Base-by-base conservation (phyloP, 352 stramenopile genomes). In the Globisporangium carolinianum region DNA sequence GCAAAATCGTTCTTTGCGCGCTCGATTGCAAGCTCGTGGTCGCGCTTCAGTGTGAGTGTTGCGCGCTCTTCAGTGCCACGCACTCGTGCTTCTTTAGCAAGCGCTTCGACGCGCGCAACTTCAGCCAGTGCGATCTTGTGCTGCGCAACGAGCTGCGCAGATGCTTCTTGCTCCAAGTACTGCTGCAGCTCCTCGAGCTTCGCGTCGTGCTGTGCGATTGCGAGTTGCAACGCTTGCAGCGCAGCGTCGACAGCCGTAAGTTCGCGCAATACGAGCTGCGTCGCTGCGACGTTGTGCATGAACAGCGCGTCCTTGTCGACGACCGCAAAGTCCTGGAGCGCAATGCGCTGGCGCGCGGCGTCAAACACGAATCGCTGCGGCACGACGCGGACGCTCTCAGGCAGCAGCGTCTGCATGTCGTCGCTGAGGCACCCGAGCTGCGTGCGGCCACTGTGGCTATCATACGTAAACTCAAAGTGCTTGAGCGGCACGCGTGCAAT, bases 241-340 rank as follows among this genome's bases (percentile, higher is more conserved):
- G 75, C 68, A 7, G 55, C 49, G 15, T 72, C 57, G 14, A 72
- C 60, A 18, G 54, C 55, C 5, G 57, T 47, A 7, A 83, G 58
- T 18, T 79, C 62, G n/a, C 53, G 47, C 37, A 86, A 71, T 3
- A 98, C 66, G 55, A 93, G 81, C 64, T 98, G 87, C 0, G 86
- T 94, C 15, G 90, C 92, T 2, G 73, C 90, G 10, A 97, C 66
- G 54, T 85, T 94, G 75, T 97, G 86, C 88, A 97, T 96, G 62
- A 97, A 97, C 5, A 98, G 66, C 18, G 82, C 73, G 51, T 91
- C 77, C 47, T 94, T 95, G 68, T 97, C 89, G 6, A 97, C 76
- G 2, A 89, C 75, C 37, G 91, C 80, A 60, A 96, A 81, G 61
- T 97, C 84, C 47, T 86, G 75, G 35, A 97, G 53, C 10, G 76